Evolutionary conservation across 164 flowering plant genomes (phyloP), one percentile per base, ranked within the genome.

Genomic region (Annona squamosa): DNA sequence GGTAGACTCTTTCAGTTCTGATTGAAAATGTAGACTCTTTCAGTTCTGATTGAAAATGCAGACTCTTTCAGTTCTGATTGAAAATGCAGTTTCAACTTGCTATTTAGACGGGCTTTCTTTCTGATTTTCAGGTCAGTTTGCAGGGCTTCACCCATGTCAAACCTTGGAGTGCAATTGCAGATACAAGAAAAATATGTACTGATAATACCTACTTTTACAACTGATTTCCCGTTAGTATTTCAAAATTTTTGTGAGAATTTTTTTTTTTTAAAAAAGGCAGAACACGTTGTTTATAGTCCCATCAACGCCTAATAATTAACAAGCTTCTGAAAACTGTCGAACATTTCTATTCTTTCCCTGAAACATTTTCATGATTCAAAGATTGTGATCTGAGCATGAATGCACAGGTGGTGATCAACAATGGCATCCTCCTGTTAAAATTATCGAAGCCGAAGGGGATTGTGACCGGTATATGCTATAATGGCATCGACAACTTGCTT

Each of bases 401-500:
- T 26, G 71, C 70, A 80, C 80, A 83, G 87, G 87, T 83, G 71
- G 78, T 81, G 72, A 65, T 85, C 63, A 85, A 83, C 57, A 85
- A 85, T 74, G 87, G 84, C 0, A 61, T 83, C 66, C 67, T 81
- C 1, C 79, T 77, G 67, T 67, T 85, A 19, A 85, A 81, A 4
- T 44, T 85, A 4, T 83, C 84, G 4, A 85, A 79, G 0, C 85
- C 85, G 1, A 83, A 62, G 13, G 87, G 87, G 56, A 74, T 76
- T 41, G 82, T 85, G 13, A 83, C 82, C 0, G 79, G 79, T 3
- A 75, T 83, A 47, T 52, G 70, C 48, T 83, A 76, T 69, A 81
- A 80, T 72, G 87, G 83, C 61, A 62, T 85, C 16, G 79, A 83
- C 52, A 82, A 83, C 69, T 63, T 83, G 63, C 79, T 85, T 65